These are phyloP conservation scores for Porcisia deanei DNA, from an alignment of 208 protist genomes.

Conservation along the genomic window DNA sequence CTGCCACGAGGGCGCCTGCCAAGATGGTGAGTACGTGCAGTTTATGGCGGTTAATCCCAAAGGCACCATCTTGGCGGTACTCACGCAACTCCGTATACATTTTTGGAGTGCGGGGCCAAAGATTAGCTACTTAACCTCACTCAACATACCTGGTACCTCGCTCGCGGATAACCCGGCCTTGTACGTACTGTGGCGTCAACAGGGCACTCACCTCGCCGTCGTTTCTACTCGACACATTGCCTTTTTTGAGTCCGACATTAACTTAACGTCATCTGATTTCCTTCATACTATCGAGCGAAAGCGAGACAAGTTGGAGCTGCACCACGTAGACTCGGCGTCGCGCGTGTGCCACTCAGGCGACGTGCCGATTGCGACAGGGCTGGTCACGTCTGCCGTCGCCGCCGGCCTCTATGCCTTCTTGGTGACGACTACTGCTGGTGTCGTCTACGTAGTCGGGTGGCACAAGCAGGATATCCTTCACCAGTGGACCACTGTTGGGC, in stretches of 20 bases:
- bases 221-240: conserved; percentile 51
- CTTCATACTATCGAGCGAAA: conserved; percentile 8
- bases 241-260: conserved; percentile 51
- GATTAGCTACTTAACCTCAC: conserved; percentile 42
- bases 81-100: conserved; percentile 59
- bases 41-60: conserved; percentile 39
- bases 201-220: conserved; percentile 50
- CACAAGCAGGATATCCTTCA: conserved; percentile 46
- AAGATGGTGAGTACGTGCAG: conserved; percentile 41
- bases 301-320: conserved; percentile 18
- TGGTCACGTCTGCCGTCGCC: conserved; percentile 33
- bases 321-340: conserved; percentile 31
- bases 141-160: conserved; percentile 38
- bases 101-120: conserved; percentile 50
- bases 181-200: conserved; percentile 66
- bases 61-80: conserved; percentile 43
- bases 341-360: conserved; percentile 45
- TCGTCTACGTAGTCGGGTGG: conserved; percentile 71
- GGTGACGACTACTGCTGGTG: conserved; percentile 60
- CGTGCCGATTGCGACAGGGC: conserved; percentile 43
- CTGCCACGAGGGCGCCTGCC: conserved; percentile 17
- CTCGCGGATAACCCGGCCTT: conserved; percentile 51
- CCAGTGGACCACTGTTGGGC: conserved; percentile 39
- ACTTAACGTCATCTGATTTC: conserved; percentile 11
- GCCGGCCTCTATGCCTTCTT: conserved; percentile 60